Base-by-base conservation (phyloP, 2,329 filamentous ascomycete species). In the Paraphoma chrysanthemicola region DNA sequence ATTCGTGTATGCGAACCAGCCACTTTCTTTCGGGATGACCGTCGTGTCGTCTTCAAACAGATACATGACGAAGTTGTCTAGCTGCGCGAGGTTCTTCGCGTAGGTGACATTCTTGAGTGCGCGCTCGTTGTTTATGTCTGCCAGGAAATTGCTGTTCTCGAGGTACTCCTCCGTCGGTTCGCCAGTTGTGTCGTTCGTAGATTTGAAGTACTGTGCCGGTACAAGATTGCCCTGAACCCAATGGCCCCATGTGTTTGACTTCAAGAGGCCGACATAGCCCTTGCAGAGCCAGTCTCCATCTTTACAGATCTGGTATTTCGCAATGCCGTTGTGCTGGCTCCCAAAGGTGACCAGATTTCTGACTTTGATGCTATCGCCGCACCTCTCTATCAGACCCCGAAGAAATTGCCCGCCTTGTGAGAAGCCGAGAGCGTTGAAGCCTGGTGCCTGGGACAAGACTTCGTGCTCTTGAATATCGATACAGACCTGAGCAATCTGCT, bases 331-430 rank as follows among this genome's bases (percentile, higher is more conserved):
- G 79, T 97, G 93, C 80, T 96, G 93, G 71, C 88, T 90, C 61
- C 93, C 93, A 69, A 95, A 96, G 1, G 93, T 97, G 61, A 97
- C 85, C 38, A 97, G 85, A 73, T 86, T 93, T 63, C 87, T 85
- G 11, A 97, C 86, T 4, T 86, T 88, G 11, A 67, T 48, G 0
- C 92, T 89, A 33, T 69, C 71, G 75, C 93, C 95, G 82, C 95
- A 99, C 43, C 92, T 86, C 82, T 99, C 88, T 62, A 97, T 82
- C 75, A 96, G 93, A 23, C 85, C 95, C 56, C 95, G 88, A n/a
- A 99, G 85, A 80, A 99, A 97, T 76, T 97, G 92, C 1, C 95
- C 95, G 61, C 95, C 95, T 78, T 99, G 95, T 12, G 91, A 95
- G 82, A 99, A 97, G 29, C 95, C 95, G 36, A 99, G 80, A 33